Evolutionary conservation across 257 asterid genomes (phyloP).

Genomic region (Verbascum thapsus): DNA sequence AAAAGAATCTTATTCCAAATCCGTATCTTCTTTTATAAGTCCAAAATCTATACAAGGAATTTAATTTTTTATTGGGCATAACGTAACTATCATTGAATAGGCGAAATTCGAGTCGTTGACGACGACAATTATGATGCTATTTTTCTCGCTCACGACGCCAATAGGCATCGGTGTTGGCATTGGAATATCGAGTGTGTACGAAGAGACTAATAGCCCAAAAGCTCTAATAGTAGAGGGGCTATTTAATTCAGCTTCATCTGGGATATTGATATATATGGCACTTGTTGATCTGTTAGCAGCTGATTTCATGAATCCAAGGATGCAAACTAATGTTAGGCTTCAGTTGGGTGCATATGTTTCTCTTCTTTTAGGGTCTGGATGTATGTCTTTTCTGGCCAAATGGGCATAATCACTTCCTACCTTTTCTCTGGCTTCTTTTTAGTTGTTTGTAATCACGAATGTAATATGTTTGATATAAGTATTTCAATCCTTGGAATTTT

Average conservation of each 20-base stretch:
- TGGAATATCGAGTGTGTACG: constrained; percentile 51
- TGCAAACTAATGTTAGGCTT: constrained; percentile 56
- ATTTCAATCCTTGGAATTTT: constrained; percentile 5
- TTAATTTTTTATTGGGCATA: background rate
- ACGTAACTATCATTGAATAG: constrained; percentile 20
- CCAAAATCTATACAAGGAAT: background rate
- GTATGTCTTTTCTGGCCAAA: constrained; percentile 62
- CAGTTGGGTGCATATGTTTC: constrained; percentile 58
- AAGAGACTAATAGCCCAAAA: constrained; percentile 45
- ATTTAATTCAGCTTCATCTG: constrained; percentile 59
- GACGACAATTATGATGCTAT: constrained; percentile 50
- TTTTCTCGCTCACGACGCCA: constrained; percentile 63
- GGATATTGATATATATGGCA: constrained; percentile 63
- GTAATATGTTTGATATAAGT: background rate
- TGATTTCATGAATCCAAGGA: constrained; percentile 60
- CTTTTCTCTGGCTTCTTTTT: background rate
- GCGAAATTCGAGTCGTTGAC: constrained; percentile 57
- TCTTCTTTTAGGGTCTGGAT: constrained; percentile 58
- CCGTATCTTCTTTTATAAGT: constrained; percentile 28
- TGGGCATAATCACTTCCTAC: constrained; percentile 45
- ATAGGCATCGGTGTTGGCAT: constrained; percentile 59
- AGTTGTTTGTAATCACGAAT: background rate
- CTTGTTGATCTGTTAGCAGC: constrained; percentile 65
- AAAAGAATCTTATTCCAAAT: constrained; percentile 34
- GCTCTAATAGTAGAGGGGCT: constrained; percentile 49